Percentiles rank a stretch among this genome's conserved stretches.
Conservation (phyloP, 441 rosid genomes). For the Theobroma grandiflorum region DNA sequence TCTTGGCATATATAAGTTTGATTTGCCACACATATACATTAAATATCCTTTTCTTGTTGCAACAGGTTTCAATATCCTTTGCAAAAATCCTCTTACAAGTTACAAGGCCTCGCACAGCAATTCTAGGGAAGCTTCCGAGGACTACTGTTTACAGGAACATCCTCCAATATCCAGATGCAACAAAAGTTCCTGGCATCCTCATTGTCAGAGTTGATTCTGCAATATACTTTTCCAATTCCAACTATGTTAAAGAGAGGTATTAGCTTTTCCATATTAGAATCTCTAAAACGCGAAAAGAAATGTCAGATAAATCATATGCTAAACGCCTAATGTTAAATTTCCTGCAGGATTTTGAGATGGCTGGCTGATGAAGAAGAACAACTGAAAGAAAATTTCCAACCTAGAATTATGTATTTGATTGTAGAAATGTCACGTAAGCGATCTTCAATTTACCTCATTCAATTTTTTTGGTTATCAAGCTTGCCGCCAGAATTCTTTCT, state of each 20-base stretch:
- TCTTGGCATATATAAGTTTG: neutral
- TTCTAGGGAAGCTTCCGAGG: constrained; percentile 61
- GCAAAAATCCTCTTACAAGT: constrained; percentile 71
- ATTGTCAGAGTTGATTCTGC: constrained; percentile 72
- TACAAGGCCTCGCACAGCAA: constrained; percentile 62
- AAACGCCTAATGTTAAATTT: neutral
- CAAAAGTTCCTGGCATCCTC: constrained; percentile 53
- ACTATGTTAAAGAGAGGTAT: constrained; percentile 68
- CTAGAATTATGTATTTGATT: constrained; percentile 47
- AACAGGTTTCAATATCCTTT: constrained; percentile 60
- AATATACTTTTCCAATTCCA: constrained; percentile 70
- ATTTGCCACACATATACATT: too few species aligned
- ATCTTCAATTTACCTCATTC: neutral
- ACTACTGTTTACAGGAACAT: constrained; percentile 62
- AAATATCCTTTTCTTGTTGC: neutral
- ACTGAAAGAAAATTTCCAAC: constrained; percentile 36
- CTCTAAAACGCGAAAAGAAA: neutral
- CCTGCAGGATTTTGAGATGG: constrained; percentile 64
- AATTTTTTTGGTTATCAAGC: neutral
- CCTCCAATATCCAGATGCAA: constrained; percentile 61
- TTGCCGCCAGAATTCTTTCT: neutral
- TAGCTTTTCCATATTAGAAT: neutral
- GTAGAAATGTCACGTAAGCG: constrained; percentile 68
- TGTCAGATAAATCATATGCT: neutral
- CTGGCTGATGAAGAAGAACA: constrained; percentile 54